phyloP scores from a whole-genome alignment of 2,329 filamentous ascomycete genomes.

The Cladosporium sp. region DNA sequence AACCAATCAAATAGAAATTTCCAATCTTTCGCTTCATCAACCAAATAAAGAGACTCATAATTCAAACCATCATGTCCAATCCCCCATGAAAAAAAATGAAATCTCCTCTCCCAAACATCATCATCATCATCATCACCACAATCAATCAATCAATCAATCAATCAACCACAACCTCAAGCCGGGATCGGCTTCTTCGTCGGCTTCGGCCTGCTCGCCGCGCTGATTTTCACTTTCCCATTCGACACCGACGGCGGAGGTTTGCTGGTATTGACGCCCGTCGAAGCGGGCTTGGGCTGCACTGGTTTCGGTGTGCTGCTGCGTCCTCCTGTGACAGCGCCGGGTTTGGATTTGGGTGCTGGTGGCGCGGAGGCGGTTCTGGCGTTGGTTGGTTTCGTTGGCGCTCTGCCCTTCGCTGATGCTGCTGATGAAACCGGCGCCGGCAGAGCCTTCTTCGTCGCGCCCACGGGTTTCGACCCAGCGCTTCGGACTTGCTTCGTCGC shows the following conservation, averaged over 20 bases:
- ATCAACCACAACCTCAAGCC: background rate
- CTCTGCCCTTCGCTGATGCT: background rate
- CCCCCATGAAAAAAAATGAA: too few species aligned
- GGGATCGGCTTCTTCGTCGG: slow-evolving; percentile 10
- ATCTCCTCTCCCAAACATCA: too few species aligned
- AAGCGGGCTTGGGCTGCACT: slow-evolving; percentile 7
- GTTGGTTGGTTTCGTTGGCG: background rate
- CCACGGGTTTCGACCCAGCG: background rate
- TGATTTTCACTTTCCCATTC: slow-evolving; percentile 17
- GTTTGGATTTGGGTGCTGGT: slow-evolving; percentile 9
- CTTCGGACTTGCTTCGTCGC: slow-evolving; percentile 8
- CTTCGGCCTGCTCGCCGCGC: slow-evolving; percentile 19
- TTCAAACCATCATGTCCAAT: too few species aligned
- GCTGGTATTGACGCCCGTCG: slow-evolving; percentile 9
- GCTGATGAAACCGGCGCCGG: slow-evolving; percentile 11
- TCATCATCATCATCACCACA: background rate
- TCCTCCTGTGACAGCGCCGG: background rate
- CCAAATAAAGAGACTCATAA: too few species aligned
- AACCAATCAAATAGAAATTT: too few species aligned
- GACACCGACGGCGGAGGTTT: background rate
- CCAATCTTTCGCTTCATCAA: too few species aligned
- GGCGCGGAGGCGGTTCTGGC: background rate
- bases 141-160: background rate
- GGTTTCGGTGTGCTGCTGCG: slow-evolving; percentile 7
- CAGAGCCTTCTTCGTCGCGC: slow-evolving; percentile 14